Base-by-base conservation (phyloP, 768 basidiomycete species). In the Naganishia vishniacii region DNA sequence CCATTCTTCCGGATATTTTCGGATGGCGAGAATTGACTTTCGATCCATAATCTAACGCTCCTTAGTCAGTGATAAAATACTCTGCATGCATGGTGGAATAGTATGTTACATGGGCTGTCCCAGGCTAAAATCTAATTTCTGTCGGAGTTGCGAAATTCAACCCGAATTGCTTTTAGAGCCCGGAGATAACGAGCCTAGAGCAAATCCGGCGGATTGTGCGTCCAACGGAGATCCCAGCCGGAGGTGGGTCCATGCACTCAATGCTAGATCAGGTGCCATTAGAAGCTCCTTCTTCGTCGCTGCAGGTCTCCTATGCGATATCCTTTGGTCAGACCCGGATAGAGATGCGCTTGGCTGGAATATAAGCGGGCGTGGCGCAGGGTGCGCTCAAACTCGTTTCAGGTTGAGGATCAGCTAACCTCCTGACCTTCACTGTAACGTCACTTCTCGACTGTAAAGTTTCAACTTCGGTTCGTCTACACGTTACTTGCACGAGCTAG, bases 11-110 rank as follows among this genome's bases (percentile, higher is more conserved):
- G 98, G 98, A 81, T 98, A 94, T 78, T 81, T 97, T 69, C 94
- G 94, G 40, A 97, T 99, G 78, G 94, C 94, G n/a, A n/a, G n/a
- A n/a, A n/a, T n/a, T n/a, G n/a, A n/a, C n/a, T n/a, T n/a, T n/a
- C n/a, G n/a, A n/a, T n/a, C n/a, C n/a, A n/a, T n/a, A n/a, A n/a
- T n/a, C n/a, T n/a, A n/a, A n/a, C n/a, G n/a, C 49, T 94, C 94
- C 72, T 95, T 99, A 80, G 97, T 99, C 78, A 94, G 97, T 80
- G 94, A 98, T 80, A 99, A 98, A 82, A 99, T 99, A 77, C 97
- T 99, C 79, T 95, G 92, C 56, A 98, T 98, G 94, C 94, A 98
- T 73, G 94, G 94, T 61, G 94, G 94, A 53, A 82, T 97, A 70
- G 75, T 77, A 56, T 67, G 75, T 62, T 47, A 25, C 7, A 15